phyloP scores from a whole-genome alignment of 1,284 basidiomycete species.

The Cutaneotrichosporon sp. region DNA sequence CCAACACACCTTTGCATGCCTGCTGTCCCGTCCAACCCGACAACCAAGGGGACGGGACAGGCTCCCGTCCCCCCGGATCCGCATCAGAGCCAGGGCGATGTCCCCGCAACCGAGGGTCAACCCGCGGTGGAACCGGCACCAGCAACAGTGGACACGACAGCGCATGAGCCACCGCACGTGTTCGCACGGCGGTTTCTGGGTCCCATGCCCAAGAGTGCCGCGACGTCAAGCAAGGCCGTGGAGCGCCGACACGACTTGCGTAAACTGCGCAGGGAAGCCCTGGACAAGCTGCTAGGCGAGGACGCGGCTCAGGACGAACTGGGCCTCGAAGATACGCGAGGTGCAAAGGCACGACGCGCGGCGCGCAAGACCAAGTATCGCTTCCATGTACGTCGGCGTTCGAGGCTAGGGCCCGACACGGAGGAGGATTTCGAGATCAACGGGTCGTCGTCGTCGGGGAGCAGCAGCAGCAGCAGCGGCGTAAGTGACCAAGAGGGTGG shows the following conservation, averaged over 20 bases:
- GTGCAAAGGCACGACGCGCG: not conserved
- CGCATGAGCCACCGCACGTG: constrained; percentile 26
- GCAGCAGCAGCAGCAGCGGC: not conserved
- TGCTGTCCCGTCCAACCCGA: too few relatives aligned
- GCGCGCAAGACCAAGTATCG: constrained; percentile 12
- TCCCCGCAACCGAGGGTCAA: not conserved
- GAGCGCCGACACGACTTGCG: constrained; percentile 21
- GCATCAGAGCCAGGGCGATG: not conserved
- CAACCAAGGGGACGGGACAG: too few relatives aligned
- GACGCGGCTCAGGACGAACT: not conserved
- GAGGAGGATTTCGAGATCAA: constrained; percentile 13
- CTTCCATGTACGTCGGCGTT: constrained; percentile 18
- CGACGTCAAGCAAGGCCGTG: constrained; percentile 21
- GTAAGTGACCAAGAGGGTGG: constrained; percentile 8
- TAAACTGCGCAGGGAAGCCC: constrained; percentile 13
- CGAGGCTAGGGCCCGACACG: not conserved
- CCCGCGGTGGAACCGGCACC: constrained; percentile 25
- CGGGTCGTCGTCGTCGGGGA: not conserved
- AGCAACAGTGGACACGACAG: constrained; percentile 20
- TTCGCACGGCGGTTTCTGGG: constrained; percentile 40
- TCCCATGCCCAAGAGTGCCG: constrained; percentile 31
- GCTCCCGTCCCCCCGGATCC: too few relatives aligned
- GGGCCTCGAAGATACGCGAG: constrained; percentile 2
- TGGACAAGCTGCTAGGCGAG: not conserved
- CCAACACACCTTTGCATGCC: too few relatives aligned